Conservation (phyloP, 169 alveolate species). For the Cryptosporidium baileyi region DNA sequence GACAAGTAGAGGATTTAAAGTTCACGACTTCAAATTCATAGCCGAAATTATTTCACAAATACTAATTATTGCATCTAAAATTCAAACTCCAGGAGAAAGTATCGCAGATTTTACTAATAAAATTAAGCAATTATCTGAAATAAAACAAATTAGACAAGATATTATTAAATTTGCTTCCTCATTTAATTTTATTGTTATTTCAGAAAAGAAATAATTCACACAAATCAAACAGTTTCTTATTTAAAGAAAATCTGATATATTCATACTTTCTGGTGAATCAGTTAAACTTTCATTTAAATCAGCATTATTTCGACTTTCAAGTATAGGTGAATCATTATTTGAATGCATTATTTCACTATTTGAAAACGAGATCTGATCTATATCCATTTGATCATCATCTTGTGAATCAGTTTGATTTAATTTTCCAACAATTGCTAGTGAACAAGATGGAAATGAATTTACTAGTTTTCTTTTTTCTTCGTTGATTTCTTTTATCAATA, state of each 20-base stretch:
- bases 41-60: constrained; percentile 75
- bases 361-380: constrained; percentile 28
- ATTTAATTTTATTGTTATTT: neutral
- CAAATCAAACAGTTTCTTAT: neutral
- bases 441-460: constrained; percentile 47
- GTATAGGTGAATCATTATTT: constrained; percentile 14
- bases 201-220: no score
- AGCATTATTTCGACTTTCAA: neutral
- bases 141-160: neutral
- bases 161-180: constrained; percentile 3
- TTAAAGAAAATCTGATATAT: neutral
- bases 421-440: constrained; percentile 32
- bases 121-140: neutral
- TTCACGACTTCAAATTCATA: constrained; percentile 75
- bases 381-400: constrained; percentile 44
- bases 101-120: neutral
- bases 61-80: constrained; percentile 55
- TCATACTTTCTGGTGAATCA: constrained; percentile 25
- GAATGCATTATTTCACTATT: constrained; percentile 29
- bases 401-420: neutral
- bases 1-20: constrained; percentile 81
- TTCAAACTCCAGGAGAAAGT: constrained; percentile 70
- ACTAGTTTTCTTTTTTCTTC: constrained; percentile 27
- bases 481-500: neutral
- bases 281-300: neutral